phyloP scores from a whole-genome alignment of 2,329 filamentous ascomycete species.

The Fusarium udum region DNA sequence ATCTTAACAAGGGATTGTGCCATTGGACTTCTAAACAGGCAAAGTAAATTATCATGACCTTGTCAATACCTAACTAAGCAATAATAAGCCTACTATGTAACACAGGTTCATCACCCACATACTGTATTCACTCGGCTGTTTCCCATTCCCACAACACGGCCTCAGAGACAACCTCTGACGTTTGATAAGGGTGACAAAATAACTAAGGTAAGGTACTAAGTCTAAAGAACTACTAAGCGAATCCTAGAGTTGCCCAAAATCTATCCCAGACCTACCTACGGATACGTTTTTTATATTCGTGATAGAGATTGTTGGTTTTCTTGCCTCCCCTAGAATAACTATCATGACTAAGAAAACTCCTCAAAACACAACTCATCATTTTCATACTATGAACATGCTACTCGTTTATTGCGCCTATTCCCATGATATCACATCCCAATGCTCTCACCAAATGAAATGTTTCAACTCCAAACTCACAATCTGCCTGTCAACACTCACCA shows the following conservation, averaged over 20 bases:
- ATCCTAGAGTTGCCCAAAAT: background rate
- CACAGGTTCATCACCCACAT: background rate
- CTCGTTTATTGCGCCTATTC: conserved; percentile 22
- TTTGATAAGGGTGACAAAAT: background rate
- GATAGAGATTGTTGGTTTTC: background rate
- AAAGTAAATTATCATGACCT: background rate
- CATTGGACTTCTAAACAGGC: background rate
- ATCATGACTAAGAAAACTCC: background rate
- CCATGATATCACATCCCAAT: conserved; percentile 3
- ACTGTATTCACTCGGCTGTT: background rate
- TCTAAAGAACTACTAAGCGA: background rate
- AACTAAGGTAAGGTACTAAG: no score
- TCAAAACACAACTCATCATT: background rate
- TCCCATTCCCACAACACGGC: background rate
- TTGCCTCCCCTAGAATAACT: background rate
- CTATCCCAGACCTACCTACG: background rate
- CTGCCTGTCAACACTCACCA: background rate
- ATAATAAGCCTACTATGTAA: background rate
- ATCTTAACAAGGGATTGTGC: background rate
- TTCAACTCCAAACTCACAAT: conserved; percentile 16
- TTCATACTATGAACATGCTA: background rate
- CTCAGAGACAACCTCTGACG: background rate
- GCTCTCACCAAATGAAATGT: conserved; percentile 1
- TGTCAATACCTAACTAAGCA: background rate
- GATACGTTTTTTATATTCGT: background rate